These are phyloP conservation scores for Adansonia madagascariensis DNA, from an alignment of 441 rosid genomes.

Conservation along the genomic window DNA sequence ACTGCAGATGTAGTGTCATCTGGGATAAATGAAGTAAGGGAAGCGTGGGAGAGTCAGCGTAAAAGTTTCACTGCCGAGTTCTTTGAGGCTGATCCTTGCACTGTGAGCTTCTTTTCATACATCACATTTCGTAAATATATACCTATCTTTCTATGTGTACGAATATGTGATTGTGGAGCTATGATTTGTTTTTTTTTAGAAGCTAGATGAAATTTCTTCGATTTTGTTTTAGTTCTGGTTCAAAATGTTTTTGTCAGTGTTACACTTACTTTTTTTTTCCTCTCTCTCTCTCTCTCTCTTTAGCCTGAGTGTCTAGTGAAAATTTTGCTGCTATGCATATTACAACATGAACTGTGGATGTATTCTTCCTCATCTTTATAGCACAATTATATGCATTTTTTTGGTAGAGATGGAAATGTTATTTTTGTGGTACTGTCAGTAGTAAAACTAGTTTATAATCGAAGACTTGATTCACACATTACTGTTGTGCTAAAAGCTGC, in stretches of 20 bases:
- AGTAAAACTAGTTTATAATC: neutral
- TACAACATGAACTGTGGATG: neutral
- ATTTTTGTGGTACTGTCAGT: neutral
- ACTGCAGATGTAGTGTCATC: slow-evolving; percentile 61
- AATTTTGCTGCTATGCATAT: neutral
- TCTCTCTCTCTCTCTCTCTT: neutral
- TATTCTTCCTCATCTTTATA: neutral
- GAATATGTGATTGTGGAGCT: neutral
- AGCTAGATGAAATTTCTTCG: neutral
- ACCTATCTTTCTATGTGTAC: neutral
- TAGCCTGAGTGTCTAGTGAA: neutral
- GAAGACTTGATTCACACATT: neutral
- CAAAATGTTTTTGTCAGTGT: neutral
- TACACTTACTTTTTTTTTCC: neutral
- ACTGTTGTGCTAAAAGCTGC: neutral
- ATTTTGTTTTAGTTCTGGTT: neutral
- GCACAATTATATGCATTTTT: neutral
- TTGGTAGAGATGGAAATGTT: slow-evolving; percentile 5
- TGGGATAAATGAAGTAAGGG: slow-evolving; percentile 60
- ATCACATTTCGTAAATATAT: neutral
- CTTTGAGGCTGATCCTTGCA: slow-evolving; percentile 84
- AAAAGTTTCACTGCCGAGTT: slow-evolving; percentile 70
- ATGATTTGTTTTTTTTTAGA: neutral
- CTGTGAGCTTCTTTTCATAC: slow-evolving; percentile 40
- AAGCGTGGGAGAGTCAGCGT: slow-evolving; percentile 82